Evolutionary conservation across 805 yeast genomes (phyloP).

Genomic region (Yamadazyma laniorum): DNA sequence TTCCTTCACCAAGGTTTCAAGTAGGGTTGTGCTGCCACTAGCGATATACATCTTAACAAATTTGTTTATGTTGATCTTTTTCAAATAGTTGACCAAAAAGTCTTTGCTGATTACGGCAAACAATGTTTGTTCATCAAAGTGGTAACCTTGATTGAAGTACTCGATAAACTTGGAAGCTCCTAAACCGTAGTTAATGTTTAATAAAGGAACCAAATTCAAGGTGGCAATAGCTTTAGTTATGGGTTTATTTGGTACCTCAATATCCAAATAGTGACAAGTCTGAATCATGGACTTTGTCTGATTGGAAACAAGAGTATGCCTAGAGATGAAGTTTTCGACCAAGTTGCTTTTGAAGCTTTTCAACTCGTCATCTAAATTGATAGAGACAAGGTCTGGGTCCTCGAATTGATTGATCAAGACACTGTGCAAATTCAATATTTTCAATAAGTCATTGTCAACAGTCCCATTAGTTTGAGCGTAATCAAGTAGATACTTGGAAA

Average conservation of each 20-base stretch:
- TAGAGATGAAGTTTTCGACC: not conserved
- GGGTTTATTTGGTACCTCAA: conserved; percentile 10
- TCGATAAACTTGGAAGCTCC: conserved; percentile 28
- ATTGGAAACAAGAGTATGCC: not conserved
- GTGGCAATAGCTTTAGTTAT: conserved; percentile 8
- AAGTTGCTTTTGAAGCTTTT: conserved; percentile 16
- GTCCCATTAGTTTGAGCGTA: conserved; percentile 6
- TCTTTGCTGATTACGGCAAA: conserved; percentile 26
- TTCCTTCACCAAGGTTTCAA: conserved; percentile 11
- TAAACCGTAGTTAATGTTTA: conserved; percentile 24
- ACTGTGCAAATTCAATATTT: conserved; percentile 25
- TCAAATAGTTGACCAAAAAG: conserved; percentile 18
- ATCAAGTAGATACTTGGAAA: conserved; percentile 22
- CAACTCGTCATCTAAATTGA: conserved; percentile 26
- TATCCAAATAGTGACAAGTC: conserved; percentile 6
- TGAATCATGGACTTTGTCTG: conserved; percentile 3
- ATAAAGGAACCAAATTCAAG: conserved; percentile 24
- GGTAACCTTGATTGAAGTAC: conserved; percentile 28
- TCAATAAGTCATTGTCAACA: conserved; percentile 3
- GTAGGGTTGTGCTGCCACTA: conserved; percentile 2
- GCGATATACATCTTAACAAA: conserved; percentile 8
- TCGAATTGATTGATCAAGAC: conserved; percentile 35
- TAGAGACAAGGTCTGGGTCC: conserved; percentile 38
- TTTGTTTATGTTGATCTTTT: conserved; percentile 7
- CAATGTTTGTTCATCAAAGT: conserved; percentile 34